A percentile compares a stretch with the other conserved stretches of the same genome.
Conservation (phyloP, 73 alveolate species). For the Blepharisma japonicum region DNA sequence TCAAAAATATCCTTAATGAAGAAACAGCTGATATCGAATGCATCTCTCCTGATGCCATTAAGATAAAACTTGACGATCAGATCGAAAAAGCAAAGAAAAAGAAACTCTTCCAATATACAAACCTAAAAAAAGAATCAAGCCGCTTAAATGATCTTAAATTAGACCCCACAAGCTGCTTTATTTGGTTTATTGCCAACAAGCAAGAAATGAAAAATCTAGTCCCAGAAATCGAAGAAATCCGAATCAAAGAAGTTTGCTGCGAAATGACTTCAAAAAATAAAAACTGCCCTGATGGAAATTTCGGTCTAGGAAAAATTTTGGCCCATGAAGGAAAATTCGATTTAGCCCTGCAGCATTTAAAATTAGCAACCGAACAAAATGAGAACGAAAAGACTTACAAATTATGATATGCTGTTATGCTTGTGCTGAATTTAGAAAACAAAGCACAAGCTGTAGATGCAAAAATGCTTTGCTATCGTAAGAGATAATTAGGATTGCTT, state of each 20-base stretch:
- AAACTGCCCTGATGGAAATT: not conserved
- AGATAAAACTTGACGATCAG: too few relatives aligned
- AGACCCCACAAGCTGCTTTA: not conserved
- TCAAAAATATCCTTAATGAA: too few relatives aligned
- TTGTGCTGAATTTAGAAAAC: not conserved
- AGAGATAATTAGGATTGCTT: not conserved
- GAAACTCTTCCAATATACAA: too few relatives aligned
- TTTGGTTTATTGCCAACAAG: not conserved
- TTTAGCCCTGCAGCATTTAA: not conserved
- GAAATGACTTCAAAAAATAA: not conserved
- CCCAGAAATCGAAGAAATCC: slow-evolving; percentile 1
- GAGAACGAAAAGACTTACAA: not conserved
- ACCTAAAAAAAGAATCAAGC: too few relatives aligned
- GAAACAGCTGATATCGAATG: too few relatives aligned
- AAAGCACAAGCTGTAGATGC: not conserved
- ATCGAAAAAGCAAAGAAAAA: too few relatives aligned
- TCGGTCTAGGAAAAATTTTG: not conserved
- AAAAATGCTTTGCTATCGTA: not conserved
- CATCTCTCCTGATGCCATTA: too few relatives aligned
- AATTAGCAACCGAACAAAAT: not conserved
- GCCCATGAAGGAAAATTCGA: not conserved
- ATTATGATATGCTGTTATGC: not conserved
- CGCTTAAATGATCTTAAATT: not conserved
- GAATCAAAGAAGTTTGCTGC: not conserved
- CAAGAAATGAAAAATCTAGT: not conserved